Evolutionary conservation across 164 flowering plant species (phyloP).

Genomic region (Amborella trichopoda): DNA sequence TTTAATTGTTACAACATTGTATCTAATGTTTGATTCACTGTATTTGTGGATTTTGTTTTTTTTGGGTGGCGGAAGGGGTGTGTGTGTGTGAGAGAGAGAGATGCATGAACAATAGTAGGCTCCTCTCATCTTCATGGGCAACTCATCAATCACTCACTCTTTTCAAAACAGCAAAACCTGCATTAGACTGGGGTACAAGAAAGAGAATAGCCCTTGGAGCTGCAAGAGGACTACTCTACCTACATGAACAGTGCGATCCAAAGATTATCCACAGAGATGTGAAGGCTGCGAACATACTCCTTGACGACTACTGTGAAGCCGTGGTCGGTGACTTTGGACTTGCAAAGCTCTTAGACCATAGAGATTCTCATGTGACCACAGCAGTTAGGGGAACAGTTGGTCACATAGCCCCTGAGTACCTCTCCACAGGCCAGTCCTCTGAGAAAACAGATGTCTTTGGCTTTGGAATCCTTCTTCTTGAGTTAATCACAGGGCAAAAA

Average conservation of each 20-base stretch:
- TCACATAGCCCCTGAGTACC: constrained; percentile 93
- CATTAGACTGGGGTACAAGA: constrained; percentile 68
- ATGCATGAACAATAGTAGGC: too few species aligned
- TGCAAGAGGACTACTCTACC: constrained; percentile 69
- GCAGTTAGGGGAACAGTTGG: constrained; percentile 95
- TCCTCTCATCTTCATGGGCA: too few species aligned
- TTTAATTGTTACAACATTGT: too few species aligned
- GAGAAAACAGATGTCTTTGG: constrained; percentile 95
- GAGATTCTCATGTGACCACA: constrained; percentile 88
- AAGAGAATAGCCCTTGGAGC: constrained; percentile 85
- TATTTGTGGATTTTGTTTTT: too few species aligned
- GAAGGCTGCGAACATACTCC: constrained; percentile 85
- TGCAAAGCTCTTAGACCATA: constrained; percentile 90
- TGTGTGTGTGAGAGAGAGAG: too few species aligned
- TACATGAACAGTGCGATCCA: constrained; percentile 94
- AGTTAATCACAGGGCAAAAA: constrained; percentile 76
- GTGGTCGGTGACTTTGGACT: constrained; percentile 93
- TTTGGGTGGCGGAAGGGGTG: too few species aligned
- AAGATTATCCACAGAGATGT: constrained; percentile 90
- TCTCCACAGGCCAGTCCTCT: constrained; percentile 90
- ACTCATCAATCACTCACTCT: background rate
- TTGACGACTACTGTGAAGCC: constrained; percentile 81
- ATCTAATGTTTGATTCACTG: too few species aligned
- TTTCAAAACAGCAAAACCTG: constrained; percentile 40
- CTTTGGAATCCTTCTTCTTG: constrained; percentile 90